Conservation (phyloP, 2,329 filamentous ascomycete species). For the Fusarium avenaceum region DNA sequence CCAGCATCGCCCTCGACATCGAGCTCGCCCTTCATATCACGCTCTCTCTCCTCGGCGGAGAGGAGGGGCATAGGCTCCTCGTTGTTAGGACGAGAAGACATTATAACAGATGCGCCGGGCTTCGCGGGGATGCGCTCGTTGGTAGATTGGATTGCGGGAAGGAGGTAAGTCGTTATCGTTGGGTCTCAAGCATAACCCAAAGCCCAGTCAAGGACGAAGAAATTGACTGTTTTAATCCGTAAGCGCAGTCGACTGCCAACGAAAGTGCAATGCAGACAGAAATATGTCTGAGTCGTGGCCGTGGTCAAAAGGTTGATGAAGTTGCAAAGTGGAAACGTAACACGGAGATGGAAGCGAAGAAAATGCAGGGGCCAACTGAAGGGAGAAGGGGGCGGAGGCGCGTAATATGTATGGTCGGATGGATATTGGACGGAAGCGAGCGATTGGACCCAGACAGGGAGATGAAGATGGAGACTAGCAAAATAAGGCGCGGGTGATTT, state of each 20-base stretch:
- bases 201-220: conserved; percentile 14
- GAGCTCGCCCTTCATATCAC: conserved; percentile 49
- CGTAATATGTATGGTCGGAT: conserved; percentile 31
- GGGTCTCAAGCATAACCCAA: conserved; percentile 28
- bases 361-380: conserved; percentile 42
- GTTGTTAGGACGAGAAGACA: conserved; percentile 53
- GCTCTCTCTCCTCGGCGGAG: conserved; percentile 51
- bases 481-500: conserved; percentile 14
- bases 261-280: conserved; percentile 28
- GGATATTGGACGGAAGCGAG: conserved; percentile 33
- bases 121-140: conserved; percentile 27
- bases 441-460: conserved; percentile 38
- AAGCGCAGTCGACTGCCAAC: conserved; percentile 33
- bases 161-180: conserved; percentile 18
- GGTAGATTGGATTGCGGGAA: conserved; percentile 3
- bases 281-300: conserved; percentile 23
- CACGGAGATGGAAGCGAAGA: conserved; percentile 43
- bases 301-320: conserved; percentile 31
- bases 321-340: conserved; percentile 42
- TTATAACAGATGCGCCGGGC: conserved; percentile 41
- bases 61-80: conserved; percentile 53
- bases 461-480: conserved; percentile 33
- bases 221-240: conserved; percentile 21
- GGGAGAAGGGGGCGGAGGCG: conserved; percentile 32
- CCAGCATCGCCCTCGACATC: conserved; percentile 54